phyloP scores from a whole-genome alignment of 2,329 filamentous ascomycete species.

The Aureobasidium sp. region DNA sequence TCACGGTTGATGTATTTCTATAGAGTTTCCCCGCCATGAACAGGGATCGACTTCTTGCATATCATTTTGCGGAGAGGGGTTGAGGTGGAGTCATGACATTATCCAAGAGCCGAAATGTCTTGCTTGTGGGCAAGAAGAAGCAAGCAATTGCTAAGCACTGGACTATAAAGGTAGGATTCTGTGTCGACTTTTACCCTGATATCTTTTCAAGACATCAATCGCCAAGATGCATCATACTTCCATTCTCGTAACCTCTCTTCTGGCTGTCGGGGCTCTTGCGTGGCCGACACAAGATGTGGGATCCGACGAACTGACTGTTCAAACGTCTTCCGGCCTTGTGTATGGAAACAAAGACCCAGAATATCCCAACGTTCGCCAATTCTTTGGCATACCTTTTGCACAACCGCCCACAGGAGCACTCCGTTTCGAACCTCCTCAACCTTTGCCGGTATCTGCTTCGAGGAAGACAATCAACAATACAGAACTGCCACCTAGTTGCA shows the following conservation, averaged over 20 bases:
- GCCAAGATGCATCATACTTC: slow-evolving; percentile 1
- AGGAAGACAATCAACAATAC: slow-evolving; percentile 17
- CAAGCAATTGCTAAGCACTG: not conserved
- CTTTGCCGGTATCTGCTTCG: slow-evolving; percentile 16
- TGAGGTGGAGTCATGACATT: not conserved
- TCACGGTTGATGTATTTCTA: not conserved
- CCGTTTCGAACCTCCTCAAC: slow-evolving; percentile 18
- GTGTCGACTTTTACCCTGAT: not conserved
- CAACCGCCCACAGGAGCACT: slow-evolving; percentile 18
- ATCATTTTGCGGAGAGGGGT: not conserved
- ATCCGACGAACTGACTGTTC: not conserved
- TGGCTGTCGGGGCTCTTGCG: not conserved
- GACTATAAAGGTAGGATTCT: not conserved
- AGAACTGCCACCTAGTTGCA: slow-evolving; percentile 20
- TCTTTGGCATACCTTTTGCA: slow-evolving; percentile 21
- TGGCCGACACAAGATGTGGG: not conserved
- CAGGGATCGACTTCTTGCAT: slow-evolving; percentile 6
- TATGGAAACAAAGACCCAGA: slow-evolving; percentile 13
- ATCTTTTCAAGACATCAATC: not conserved
- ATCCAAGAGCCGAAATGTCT: not conserved
- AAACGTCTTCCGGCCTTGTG: slow-evolving; percentile 13
- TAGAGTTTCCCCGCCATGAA: slow-evolving; percentile 5
- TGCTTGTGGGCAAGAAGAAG: not conserved
- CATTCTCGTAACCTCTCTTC: not conserved
- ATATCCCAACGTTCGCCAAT: slow-evolving; percentile 16